phyloP scores from a whole-genome alignment of 2,329 filamentous ascomycete genomes.

The Clonostachys byssicola region DNA sequence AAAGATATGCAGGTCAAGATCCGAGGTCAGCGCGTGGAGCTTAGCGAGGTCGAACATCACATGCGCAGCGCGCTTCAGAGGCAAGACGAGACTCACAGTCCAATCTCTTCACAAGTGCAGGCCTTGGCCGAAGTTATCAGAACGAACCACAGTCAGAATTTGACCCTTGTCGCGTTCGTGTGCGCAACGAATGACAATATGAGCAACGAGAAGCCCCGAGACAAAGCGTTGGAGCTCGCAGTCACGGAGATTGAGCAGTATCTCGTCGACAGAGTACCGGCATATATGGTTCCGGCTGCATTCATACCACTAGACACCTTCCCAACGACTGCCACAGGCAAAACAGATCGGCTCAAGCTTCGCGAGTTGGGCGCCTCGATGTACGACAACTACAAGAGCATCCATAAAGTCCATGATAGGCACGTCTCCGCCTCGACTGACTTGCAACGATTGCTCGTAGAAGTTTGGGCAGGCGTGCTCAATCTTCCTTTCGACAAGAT shows the following conservation, averaged over 20 bases:
- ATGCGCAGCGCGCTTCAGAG: slow-evolving; percentile 27
- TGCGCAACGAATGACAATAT: slow-evolving; percentile 9
- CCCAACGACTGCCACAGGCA: slow-evolving; percentile 16
- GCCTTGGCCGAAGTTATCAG: slow-evolving; percentile 4
- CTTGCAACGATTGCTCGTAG: slow-evolving; percentile 5
- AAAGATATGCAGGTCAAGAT: neutral
- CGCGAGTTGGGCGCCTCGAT: slow-evolving; percentile 35
- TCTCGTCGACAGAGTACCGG: slow-evolving; percentile 24
- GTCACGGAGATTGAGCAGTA: slow-evolving; percentile 12
- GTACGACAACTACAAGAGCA: slow-evolving; percentile 27
- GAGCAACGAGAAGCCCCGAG: slow-evolving; percentile 8
- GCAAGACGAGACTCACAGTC: neutral
- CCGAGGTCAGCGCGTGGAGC: neutral
- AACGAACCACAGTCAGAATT: slow-evolving; percentile 26
- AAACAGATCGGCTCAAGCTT: slow-evolving; percentile 28
- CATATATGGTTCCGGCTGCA: slow-evolving; percentile 25
- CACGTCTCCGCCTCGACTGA: neutral
- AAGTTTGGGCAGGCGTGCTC: slow-evolving; percentile 11
- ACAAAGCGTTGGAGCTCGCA: slow-evolving; percentile 1
- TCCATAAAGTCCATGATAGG: slow-evolving; percentile 15
- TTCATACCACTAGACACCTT: slow-evolving; percentile 17
- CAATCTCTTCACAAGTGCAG: neutral
- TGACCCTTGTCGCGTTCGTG: slow-evolving; percentile 40
- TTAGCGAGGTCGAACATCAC: slow-evolving; percentile 4
- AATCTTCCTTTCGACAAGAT: slow-evolving; percentile 1